These are phyloP conservation scores for Petasospora fabianii DNA, from an alignment of 1,139 yeast genomes.

Conservation along the genomic window DNA sequence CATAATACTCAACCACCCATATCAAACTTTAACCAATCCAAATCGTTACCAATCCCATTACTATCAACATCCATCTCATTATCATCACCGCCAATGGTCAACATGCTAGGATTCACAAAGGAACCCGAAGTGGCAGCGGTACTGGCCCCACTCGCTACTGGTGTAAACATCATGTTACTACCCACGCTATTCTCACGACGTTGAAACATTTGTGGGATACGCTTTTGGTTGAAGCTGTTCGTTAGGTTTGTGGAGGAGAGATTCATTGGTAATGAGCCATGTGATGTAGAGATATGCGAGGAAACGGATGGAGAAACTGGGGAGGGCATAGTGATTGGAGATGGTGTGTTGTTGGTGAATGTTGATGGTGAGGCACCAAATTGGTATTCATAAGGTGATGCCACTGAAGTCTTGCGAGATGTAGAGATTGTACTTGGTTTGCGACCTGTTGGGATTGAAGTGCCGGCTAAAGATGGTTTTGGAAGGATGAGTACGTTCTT, in stretches of 20 bases:
- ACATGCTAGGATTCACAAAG: slow-evolving; percentile 14
- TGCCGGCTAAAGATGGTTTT: slow-evolving; percentile 26
- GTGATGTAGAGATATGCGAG: slow-evolving; percentile 5
- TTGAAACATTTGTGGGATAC: slow-evolving; percentile 26
- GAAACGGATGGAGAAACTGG: slow-evolving; percentile 24
- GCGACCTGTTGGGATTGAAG: slow-evolving; percentile 14
- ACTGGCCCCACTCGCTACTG: not conserved
- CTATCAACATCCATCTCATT: slow-evolving; percentile 19
- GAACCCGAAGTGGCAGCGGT: slow-evolving; percentile 2
- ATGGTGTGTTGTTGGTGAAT: slow-evolving; percentile 19
- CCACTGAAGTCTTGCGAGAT: slow-evolving; percentile 10
- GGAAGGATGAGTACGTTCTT: slow-evolving; percentile 28
- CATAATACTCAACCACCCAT: slow-evolving; percentile 9
- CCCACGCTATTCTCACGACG: slow-evolving; percentile 12
- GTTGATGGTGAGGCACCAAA: slow-evolving; percentile 13
- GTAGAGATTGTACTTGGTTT: slow-evolving; percentile 8
- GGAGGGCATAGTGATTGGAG: slow-evolving; percentile 25
- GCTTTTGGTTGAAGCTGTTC: slow-evolving; percentile 26
- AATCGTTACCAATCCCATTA: slow-evolving; percentile 20
- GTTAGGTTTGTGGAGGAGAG: slow-evolving; percentile 25
- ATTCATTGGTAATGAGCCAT: slow-evolving; percentile 22
- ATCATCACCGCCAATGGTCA: slow-evolving; percentile 16
- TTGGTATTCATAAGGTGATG: slow-evolving; percentile 21
- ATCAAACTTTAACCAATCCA: slow-evolving; percentile 29
- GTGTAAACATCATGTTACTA: slow-evolving; percentile 1